Percentiles rank a stretch among this genome's conserved stretches.
These are phyloP conservation scores for Lophium mytilinum DNA, from an alignment of 495 filamentous ascomycete species.

Conservation along the genomic window DNA sequence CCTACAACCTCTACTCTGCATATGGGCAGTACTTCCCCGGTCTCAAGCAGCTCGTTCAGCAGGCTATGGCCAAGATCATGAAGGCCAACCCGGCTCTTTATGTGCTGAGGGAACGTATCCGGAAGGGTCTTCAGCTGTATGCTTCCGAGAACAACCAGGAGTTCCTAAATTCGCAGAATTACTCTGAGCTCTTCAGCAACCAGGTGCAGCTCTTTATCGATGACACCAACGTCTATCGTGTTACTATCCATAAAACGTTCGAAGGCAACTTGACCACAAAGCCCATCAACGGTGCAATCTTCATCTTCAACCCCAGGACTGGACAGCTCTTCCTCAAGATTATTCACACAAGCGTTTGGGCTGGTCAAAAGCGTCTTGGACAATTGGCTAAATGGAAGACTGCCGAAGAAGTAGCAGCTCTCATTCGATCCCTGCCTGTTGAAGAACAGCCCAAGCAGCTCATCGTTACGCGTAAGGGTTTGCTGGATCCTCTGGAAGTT, in stretches of 20 bases:
- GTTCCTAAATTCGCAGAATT: conserved; percentile 99
- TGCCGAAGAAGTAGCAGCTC: conserved; percentile 96
- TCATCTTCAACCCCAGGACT: conserved; percentile 98
- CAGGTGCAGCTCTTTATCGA: conserved; percentile 99
- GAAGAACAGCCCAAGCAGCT: conserved; percentile 99
- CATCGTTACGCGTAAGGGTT: conserved; percentile 95
- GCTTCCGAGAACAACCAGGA: conserved; percentile 99
- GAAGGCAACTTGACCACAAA: conserved; percentile 99
- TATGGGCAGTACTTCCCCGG: conserved; percentile 99
- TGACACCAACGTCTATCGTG: conserved; percentile 98
- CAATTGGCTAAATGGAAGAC: conserved; percentile 99
- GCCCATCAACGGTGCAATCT: conserved; percentile 98
- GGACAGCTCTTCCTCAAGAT: conserved; percentile 99
- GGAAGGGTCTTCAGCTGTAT: conserved; percentile 96
- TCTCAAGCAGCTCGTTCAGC: conserved; percentile 89
- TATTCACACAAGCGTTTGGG: conserved; percentile 99
- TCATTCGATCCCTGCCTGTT: conserved; percentile 93
- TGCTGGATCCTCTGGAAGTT: conserved; percentile 95
- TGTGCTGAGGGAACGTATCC: conserved; percentile 93
- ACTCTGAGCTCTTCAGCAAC: conserved; percentile 98
- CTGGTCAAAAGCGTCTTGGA: conserved; percentile 96
- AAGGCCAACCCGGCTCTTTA: conserved; percentile 98
- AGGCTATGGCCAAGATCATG: conserved; percentile 99
- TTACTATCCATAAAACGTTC: conserved; percentile 99
- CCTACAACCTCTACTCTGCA: conserved; percentile 96